Conservation (phyloP, 208 protist genomes). For the Leishmania tropica region DNA sequence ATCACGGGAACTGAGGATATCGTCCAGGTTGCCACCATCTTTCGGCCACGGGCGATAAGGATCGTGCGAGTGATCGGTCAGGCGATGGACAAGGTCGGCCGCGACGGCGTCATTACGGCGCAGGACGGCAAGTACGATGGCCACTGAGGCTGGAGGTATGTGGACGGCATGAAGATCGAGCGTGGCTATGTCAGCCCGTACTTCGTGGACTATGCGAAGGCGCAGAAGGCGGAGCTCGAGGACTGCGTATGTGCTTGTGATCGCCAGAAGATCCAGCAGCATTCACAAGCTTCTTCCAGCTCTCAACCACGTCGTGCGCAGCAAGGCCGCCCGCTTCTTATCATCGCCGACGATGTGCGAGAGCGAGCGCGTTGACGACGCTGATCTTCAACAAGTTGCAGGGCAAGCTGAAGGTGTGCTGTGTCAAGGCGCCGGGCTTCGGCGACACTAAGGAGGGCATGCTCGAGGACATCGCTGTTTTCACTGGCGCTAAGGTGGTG, state of each 20-base stretch:
- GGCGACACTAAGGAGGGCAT: constrained; percentile 98
- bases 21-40: constrained; percentile 98
- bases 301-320: constrained; percentile 86
- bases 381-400: constrained; percentile 90
- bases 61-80: constrained; percentile 98
- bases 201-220: constrained; percentile 99
- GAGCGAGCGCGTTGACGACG: constrained; percentile 95
- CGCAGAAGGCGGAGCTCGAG: constrained; percentile 95
- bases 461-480: constrained; percentile 98
- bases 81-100: constrained; percentile 99
- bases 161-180: constrained; percentile 98
- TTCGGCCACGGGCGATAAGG: constrained; percentile 98
- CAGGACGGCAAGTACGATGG: constrained; percentile 98
- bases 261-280: constrained; percentile 17
- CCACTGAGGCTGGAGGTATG: constrained; percentile 98
- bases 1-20: constrained; percentile 97
- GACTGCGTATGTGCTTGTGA: constrained; percentile 45
- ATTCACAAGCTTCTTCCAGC: constrained; percentile 90
- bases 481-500: constrained; percentile 95
- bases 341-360: constrained; percentile 99
- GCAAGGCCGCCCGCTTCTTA: constrained; percentile 94
- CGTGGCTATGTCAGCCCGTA: constrained; percentile 98
- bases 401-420: constrained; percentile 87
- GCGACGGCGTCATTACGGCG: constrained; percentile 99
- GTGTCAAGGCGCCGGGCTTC: constrained; percentile 99